Percentiles rank a stretch among this genome's conserved stretches.
These are phyloP conservation scores for Neofusicoccum sp. DNA, from an alignment of 2,329 filamentous ascomycete genomes.

Conservation along the genomic window DNA sequence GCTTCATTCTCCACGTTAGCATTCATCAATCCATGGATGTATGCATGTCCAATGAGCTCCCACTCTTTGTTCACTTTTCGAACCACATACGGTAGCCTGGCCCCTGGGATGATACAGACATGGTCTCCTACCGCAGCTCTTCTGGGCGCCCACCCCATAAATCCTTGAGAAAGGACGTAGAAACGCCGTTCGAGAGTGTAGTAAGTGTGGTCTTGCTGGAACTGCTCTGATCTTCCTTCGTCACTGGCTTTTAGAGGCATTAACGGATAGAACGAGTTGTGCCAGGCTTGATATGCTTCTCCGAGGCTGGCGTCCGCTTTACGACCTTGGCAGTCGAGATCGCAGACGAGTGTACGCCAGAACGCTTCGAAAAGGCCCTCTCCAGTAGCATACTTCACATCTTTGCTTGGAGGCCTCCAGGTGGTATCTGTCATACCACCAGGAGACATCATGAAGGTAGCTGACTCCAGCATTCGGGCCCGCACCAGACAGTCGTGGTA, in stretches of 20 bases:
- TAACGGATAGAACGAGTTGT: no score
- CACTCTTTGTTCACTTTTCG: background rate
- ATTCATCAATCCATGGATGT: constrained; percentile 26
- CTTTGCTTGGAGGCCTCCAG: no score
- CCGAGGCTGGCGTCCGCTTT: background rate
- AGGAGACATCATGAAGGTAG: no score
- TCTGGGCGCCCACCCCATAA: constrained; percentile 23
- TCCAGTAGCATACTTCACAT: background rate
- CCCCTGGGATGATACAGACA: constrained; percentile 23
- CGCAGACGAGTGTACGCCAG: background rate
- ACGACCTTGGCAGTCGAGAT: background rate
- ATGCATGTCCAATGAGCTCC: constrained; percentile 22
- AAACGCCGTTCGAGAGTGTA: background rate
- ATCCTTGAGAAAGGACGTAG: constrained; percentile 23
- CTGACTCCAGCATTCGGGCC: no score
- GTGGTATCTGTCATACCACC: no score
- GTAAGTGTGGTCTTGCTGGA: background rate
- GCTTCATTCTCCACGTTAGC: no score
- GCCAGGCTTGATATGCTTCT: background rate
- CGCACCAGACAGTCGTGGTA: no score
- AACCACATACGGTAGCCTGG: constrained; percentile 23
- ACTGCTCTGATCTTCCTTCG: background rate
- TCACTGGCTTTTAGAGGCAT: background rate
- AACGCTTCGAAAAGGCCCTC: background rate
- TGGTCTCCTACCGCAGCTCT: constrained; percentile 4